phyloP scores from a whole-genome alignment of 2,329 filamentous ascomycete genomes.

The Polychaeton citri region DNA sequence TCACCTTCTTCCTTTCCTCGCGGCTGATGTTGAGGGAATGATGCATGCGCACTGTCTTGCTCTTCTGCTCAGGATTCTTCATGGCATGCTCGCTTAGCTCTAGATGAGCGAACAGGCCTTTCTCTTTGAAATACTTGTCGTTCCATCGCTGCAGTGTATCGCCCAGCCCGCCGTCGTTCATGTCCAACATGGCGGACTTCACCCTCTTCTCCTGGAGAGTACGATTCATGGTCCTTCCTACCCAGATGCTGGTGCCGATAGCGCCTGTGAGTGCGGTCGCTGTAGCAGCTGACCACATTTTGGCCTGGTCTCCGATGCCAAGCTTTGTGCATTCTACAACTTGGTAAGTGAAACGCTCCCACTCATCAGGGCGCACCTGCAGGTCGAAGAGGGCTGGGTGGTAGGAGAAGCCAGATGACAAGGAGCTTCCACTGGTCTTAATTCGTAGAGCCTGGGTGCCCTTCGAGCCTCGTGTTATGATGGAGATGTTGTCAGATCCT shows the following conservation, averaged over 20 bases:
- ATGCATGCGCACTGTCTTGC: conserved; percentile 6
- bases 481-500: background rate
- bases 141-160: conserved; percentile 13
- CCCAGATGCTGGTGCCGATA: conserved; percentile 4
- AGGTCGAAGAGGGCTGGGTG: conserved; percentile 12
- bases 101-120: conserved; percentile 9
- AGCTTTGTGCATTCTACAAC: conserved; percentile 9
- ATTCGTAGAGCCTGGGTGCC: conserved; percentile 6
- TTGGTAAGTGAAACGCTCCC: conserved; percentile 12
- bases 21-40: conserved; percentile 5
- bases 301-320: conserved; percentile 8
- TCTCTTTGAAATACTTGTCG: conserved; percentile 10
- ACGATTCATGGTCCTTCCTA: conserved; percentile 9
- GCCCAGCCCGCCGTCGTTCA: conserved; percentile 7
- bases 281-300: conserved; percentile 9
- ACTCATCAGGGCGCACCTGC: conserved; percentile 11
- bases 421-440: conserved; percentile 9
- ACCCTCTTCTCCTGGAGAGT: conserved; percentile 11
- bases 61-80: conserved; percentile 6
- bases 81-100: conserved; percentile 11
- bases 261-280: conserved; percentile 5
- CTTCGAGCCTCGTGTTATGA: background rate
- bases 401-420: conserved; percentile 12
- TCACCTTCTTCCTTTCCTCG: conserved; percentile 9
- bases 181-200: conserved; percentile 8